These are phyloP conservation scores for Arxiozyma bovina DNA, from an alignment of 1,139 yeast species.

Conservation along the genomic window DNA sequence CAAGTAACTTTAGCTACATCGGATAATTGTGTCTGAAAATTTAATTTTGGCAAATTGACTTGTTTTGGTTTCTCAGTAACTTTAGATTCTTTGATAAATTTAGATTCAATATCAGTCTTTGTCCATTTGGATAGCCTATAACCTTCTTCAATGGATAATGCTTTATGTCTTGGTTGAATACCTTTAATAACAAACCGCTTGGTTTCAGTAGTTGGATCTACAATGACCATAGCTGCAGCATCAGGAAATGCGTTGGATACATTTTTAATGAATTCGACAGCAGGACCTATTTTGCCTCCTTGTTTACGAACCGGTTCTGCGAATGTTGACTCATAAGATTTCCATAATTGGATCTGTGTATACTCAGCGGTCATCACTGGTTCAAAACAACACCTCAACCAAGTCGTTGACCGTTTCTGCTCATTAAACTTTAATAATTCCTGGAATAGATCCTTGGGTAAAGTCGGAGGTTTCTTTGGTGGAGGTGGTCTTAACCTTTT, in stretches of 20 bases:
- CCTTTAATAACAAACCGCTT: constrained; percentile 89
- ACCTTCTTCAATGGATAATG: constrained; percentile 36
- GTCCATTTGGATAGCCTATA: constrained; percentile 16
- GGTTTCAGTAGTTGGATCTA: constrained; percentile 46
- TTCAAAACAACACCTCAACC: constrained; percentile 91
- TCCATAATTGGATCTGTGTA: constrained; percentile 93
- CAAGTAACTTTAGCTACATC: constrained; percentile 30
- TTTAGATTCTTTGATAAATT: constrained; percentile 16
- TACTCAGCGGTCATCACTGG: constrained; percentile 73
- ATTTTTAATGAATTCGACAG: constrained; percentile 92
- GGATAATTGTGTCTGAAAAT: constrained; percentile 25
- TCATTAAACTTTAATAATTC: constrained; percentile 63
- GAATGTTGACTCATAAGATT: constrained; percentile 83
- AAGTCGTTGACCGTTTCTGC: constrained; percentile 85
- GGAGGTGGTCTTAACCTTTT: constrained; percentile 41
- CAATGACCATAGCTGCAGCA: constrained; percentile 88
- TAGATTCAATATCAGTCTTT: constrained; percentile 14
- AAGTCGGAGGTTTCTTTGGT: constrained; percentile 51
- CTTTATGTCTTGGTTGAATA: constrained; percentile 54
- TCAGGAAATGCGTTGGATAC: constrained; percentile 86
- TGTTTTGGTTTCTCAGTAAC: constrained; percentile 20
- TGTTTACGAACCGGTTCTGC: constrained; percentile 40
- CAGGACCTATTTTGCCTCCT: constrained; percentile 65
- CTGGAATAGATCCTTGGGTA: constrained; percentile 51
- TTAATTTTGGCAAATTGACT: constrained; percentile 20